phyloP scores from a whole-genome alignment of 2,329 filamentous ascomycete genomes.

The Apiospora saccharicola region DNA sequence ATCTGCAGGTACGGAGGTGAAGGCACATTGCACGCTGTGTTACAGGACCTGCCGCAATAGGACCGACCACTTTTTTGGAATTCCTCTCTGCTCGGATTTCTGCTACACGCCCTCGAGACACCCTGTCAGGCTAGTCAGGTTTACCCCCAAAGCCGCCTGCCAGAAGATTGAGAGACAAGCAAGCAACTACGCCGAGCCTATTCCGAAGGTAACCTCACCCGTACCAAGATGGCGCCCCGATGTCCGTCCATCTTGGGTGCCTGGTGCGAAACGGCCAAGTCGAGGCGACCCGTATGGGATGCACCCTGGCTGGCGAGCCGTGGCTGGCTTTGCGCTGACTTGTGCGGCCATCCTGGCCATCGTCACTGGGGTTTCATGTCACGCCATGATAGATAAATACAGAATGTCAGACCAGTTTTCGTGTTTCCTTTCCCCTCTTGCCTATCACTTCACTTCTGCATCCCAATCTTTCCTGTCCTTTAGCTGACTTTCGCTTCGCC shows the following conservation, averaged over 20 bases:
- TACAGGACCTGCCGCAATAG: conserved; percentile 14
- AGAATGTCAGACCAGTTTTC: conserved; percentile 16
- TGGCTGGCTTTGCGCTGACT: neutral
- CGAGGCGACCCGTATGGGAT: conserved; percentile 21
- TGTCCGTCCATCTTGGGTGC: conserved; percentile 7
- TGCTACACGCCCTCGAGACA: neutral
- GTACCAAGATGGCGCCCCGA: neutral
- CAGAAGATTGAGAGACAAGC: neutral
- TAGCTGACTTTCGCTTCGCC: conserved; percentile 20
- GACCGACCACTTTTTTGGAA: conserved; percentile 6
- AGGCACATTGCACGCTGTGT: conserved; percentile 6
- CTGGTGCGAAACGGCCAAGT: conserved; percentile 15
- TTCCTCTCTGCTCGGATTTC: too few species aligned
- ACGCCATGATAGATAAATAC: conserved; percentile 17
- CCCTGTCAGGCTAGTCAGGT: too few species aligned
- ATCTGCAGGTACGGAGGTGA: neutral
- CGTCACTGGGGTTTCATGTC: conserved; percentile 13
- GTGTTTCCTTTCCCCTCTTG: neutral
- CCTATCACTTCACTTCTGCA: conserved; percentile 21
- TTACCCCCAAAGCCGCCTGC: too few species aligned
- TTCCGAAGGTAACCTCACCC: conserved; percentile 12
- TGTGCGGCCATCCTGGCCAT: neutral
- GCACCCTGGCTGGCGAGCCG: neutral
- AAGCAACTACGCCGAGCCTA: neutral
- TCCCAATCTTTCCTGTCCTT: conserved; percentile 6